Evolutionary conservation across 345 rosid species (phyloP), one percentile per base, ranked within the genome.

Genomic region (Aegle marmelos): DNA sequence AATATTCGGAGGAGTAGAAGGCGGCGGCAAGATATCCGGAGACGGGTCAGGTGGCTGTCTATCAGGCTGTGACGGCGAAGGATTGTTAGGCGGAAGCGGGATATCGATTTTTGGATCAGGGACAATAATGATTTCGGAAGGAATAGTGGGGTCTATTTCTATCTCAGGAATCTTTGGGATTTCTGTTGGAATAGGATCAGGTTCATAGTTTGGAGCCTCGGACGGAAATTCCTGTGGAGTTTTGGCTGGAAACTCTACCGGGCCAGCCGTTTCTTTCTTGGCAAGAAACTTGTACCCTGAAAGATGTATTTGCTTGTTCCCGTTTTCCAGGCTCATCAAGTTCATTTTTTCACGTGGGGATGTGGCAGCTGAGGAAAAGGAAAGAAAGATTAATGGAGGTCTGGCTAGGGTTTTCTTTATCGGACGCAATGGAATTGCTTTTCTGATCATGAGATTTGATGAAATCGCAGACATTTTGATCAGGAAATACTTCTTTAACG

Each of bases 161-260:
- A 30, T 36, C 9, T 13, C 28, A 0, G 83, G 83, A 2, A 19
- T 1, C 4, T 36, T 17, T 7, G 86, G 86, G 1, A 85, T 30
- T 72, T 85, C 86, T 0, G 16, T 64, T 19, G 82, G 83, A 24
- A 53, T 9, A 6, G 45, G 19, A 6, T 56, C 57, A 4, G 83
- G 79, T 16, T 45, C 14, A 68, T 76, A 57, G 48, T 76, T 69
- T 4, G 78, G 79, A 2, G 1, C 6, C 14, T 1, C 31, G 6
- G 76, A 54, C 9, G 83, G 83, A 53, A 85, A 79, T 30, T 85
- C 80, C 0, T 57, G 76, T 30, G 82, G 78, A 65, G 48, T 36
- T 24, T 33, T 60, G 2, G 68, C 76, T 17, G 82, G 82, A 50
- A 41, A 61, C 54, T 45, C 69, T 6, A 30, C 41, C 6, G 41